Evolutionary conservation across 2,329 filamentous ascomycete species (phyloP), one percentile per base, ranked within the genome.

Genomic region (Diaporthe sp.): DNA sequence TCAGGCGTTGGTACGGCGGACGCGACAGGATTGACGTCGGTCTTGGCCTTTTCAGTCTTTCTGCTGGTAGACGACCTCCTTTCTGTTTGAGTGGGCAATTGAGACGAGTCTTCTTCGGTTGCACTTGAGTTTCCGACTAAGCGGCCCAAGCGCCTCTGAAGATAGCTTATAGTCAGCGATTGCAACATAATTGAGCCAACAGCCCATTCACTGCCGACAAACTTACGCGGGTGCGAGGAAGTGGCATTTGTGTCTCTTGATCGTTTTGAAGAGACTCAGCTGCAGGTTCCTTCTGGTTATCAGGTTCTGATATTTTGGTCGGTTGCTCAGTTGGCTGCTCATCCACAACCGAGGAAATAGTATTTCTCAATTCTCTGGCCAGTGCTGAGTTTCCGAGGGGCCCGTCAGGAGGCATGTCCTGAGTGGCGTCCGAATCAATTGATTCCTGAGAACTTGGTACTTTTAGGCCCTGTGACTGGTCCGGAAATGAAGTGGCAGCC

Each of bases 131-230:
- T 72, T 39, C 75, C 75, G 51, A 55, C 39, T 55, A 73, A 22
- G 70, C 73, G 73, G 53, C 67, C 71, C 68, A 72, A 61, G 55
- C 73, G 73, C 47, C 75, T 74, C 75, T 77, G 63, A 31, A 73
- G 8, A 44, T 3, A 55, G 28, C n/a, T 53, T 51, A 42, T 53
- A 44, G 55, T 73, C 61, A 73, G 71, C 47, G 44, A 57, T 22
- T 42, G 55, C 71, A 65, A 55, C 61, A 47, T 55, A 47, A 44
- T 44, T 22, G 25, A 10, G 28, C 5, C 5, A 25, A 57, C 37
- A 57, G 25, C 58, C 20, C 42, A 65, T 37, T n/a, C 28, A 53
- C 39, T 34, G 37, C 17, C 10, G n/a, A 44, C 28, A 63, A 44
- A 65, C 71, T 65, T 73, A 73, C 71, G 28, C 71, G 71, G 31